These are phyloP conservation scores for Plasmodium gallinaceum DNA, from an alignment of 169 alveolate species.

Conservation along the genomic window DNA sequence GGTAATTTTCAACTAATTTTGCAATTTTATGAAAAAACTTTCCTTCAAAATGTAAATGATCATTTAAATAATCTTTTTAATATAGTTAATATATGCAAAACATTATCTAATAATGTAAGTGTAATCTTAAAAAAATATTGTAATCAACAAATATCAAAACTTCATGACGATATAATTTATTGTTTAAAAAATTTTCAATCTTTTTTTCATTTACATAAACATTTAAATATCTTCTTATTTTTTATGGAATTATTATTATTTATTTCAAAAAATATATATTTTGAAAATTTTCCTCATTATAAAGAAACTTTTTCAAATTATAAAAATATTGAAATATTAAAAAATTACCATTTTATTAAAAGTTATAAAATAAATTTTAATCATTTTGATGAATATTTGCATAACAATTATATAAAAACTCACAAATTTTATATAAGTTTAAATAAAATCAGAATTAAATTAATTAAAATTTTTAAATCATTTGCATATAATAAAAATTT, in stretches of 20 bases:
- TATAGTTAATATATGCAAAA: constrained; percentile 37
- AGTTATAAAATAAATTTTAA: constrained; percentile 28
- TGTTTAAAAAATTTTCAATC: constrained; percentile 24
- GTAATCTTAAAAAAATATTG: constrained; percentile 10
- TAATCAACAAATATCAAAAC: background rate
- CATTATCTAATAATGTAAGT: background rate
- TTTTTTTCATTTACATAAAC: constrained; percentile 31
- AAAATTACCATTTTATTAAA: constrained; percentile 19
- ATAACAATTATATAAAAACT: constrained; percentile 13
- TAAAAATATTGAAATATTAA: constrained; percentile 41
- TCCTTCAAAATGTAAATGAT: constrained; percentile 47
- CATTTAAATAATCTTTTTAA: constrained; percentile 40
- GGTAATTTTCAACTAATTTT: constrained; percentile 20
- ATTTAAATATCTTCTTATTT: constrained; percentile 31
- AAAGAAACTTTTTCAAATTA: constrained; percentile 58
- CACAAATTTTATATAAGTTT: constrained; percentile 31
- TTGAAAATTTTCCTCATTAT: constrained; percentile 68
- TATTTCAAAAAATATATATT: constrained; percentile 68
- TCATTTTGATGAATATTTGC: constrained; percentile 34
- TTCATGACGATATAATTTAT: constrained; percentile 1
- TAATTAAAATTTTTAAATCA: constrained; percentile 14
- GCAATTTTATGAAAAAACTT: constrained; percentile 28
- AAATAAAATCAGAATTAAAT: constrained; percentile 4
- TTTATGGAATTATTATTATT: constrained; percentile 45
- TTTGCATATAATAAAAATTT: constrained; percentile 26